phyloP scores from a whole-genome alignment of 768 basidiomycete genomes.

The Phaffia tasmanica region DNA sequence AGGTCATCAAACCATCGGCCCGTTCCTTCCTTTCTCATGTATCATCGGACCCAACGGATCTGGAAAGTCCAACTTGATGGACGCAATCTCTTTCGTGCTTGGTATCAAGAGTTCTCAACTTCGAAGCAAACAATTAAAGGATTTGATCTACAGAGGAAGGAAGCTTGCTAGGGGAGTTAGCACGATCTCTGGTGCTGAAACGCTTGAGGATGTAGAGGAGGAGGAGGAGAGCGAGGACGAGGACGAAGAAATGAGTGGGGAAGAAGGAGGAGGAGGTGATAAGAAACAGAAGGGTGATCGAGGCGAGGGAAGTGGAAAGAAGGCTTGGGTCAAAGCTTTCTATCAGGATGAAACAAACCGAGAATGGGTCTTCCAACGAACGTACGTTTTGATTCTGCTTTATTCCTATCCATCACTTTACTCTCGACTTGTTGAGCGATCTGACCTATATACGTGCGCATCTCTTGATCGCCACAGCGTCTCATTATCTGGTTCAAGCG shows the following conservation, averaged over 20 bases:
- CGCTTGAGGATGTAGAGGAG: constrained; percentile 29
- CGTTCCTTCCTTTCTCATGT: constrained; percentile 77
- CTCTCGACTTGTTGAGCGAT: background rate
- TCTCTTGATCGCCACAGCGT: constrained; percentile 48
- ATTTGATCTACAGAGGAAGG: constrained; percentile 88
- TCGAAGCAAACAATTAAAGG: constrained; percentile 83
- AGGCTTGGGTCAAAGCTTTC: constrained; percentile 91
- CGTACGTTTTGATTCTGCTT: constrained; percentile 49
- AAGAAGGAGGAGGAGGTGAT: constrained; percentile 64
- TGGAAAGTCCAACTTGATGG: constrained; percentile 98
- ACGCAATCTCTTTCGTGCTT: constrained; percentile 96
- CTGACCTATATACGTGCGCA: background rate
- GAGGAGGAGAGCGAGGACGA: constrained; percentile 30
- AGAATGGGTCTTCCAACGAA: constrained; percentile 83
- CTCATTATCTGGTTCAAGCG: constrained; percentile 71
- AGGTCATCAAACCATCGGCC: constrained; percentile 72
- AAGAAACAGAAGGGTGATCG: constrained; percentile 56
- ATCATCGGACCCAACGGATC: constrained; percentile 98
- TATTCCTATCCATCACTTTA: background rate
- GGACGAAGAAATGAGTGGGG: constrained; percentile 41
- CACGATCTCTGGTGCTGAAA: constrained; percentile 28
- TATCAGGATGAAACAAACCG: constrained; percentile 64
- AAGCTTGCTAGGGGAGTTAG: constrained; percentile 37
- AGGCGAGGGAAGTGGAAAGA: constrained; percentile 75
- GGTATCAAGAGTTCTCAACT: constrained; percentile 90